Base-by-base conservation (phyloP, 2,329 filamentous ascomycete genomes). In the Emergomyces orientalis region DNA sequence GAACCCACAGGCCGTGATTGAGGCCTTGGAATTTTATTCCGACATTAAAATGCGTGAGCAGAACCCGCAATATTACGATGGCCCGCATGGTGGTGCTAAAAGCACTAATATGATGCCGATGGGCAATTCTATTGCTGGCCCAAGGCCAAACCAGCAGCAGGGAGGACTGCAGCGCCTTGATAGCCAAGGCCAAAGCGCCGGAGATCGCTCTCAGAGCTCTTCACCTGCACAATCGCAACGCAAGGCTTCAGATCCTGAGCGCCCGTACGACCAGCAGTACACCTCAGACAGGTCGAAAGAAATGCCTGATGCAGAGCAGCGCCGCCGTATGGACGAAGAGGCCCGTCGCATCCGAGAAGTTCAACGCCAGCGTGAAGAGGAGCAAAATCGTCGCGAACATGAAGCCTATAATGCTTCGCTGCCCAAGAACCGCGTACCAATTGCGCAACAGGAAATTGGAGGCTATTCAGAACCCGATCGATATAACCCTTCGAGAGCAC, bases 361-460 rank as follows among this genome's bases (percentile, higher is more conserved):
- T 30, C 70, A 75, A 57, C 70, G 77, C 32, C 73, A 77, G 62
- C 74, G 75, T 22, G 72, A 76, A 62, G 76, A 77, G 66, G 88
- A 91, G 69, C 84, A 87, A 70, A 83, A 83, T 61, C 83, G 89
- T 62, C 85, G 88, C 67, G 91, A 96, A 60, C 81, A 90, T 68
- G 91, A 94, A 72, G 90, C 86, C 22, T 97, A 96, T 76, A 96
- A 97, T 74, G 89, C 90, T 43, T 91, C 90, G 30, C 78, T 97
- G 64, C 93, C 91, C 39, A 89, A 96, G 79, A 87, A 83, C 66
- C 90, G 90, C 73, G 78, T 86, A 13, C 90, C 90, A 2, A 71
- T 94, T 67, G 91, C 92, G 39, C 90, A 97, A 74, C 92, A 97
- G 76, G 94, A 97, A 75, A 79, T 97, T 68, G 90, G 90, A 63